phyloP scores from a whole-genome alignment of 2,329 filamentous ascomycete genomes.

The Corynespora cassiicola region DNA sequence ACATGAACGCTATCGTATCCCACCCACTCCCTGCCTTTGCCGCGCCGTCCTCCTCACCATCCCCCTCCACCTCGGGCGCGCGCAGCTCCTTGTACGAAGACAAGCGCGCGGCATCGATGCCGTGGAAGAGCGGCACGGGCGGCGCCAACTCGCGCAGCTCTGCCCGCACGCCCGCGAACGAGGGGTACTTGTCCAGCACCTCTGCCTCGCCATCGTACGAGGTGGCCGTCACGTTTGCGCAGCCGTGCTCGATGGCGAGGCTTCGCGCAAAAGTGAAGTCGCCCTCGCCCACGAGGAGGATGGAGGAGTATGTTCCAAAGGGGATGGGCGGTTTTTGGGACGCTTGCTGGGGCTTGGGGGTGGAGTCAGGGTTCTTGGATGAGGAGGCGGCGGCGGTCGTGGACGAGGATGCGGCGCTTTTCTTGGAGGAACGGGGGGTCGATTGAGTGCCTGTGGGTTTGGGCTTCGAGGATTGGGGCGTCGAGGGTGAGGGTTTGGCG shows the following conservation, averaged over 20 bases:
- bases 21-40: no score
- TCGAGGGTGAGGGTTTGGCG: conserved; percentile 8
- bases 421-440: conserved; percentile 11
- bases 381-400: conserved; percentile 13
- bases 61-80: conserved; percentile 25
- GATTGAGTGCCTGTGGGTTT: no score
- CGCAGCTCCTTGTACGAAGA: conserved; percentile 35
- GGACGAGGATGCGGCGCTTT: conserved; percentile 11
- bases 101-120: conserved; percentile 70
- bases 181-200: conserved; percentile 58
- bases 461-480: conserved; percentile 6
- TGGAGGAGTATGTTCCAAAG: conserved; percentile 69
- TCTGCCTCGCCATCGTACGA: conserved; percentile 67
- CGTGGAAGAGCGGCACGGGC: conserved; percentile 53
- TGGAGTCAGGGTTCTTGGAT: conserved; percentile 16
- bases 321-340: conserved; percentile 65
- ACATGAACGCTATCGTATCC: conserved; percentile 91
- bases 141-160: conserved; percentile 34
- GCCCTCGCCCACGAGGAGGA: conserved; percentile 79
- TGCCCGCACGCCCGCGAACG: conserved; percentile 51
- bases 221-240: conserved; percentile 72
- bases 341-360: conserved; percentile 24
- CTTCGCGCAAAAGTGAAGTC: conserved; percentile 80
- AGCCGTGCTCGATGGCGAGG: conserved; percentile 70
- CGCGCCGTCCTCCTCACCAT: conserved; percentile 22